phyloP scores from a whole-genome alignment of 1,284 basidiomycete genomes.

The Cryptococcus maquisensis region DNA sequence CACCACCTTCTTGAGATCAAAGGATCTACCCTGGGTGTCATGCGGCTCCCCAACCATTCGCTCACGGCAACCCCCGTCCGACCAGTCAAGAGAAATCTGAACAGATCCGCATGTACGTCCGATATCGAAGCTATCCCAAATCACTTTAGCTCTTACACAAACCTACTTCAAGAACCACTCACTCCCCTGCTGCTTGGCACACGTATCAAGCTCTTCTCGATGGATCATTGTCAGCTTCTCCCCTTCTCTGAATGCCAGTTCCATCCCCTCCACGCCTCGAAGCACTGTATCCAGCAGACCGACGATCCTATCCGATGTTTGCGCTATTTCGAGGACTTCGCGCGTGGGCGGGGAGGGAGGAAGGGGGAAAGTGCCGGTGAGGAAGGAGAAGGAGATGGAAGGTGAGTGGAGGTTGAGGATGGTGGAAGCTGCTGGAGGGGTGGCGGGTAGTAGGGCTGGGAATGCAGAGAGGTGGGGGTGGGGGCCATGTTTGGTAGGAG shows the following conservation, averaged over 20 bases:
- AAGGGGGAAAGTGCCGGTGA: constrained; percentile 33
- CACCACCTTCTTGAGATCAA: neutral
- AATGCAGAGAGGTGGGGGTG: constrained; percentile 14
- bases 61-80: constrained; percentile 31
- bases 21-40: constrained; percentile 35
- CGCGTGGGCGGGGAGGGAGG: neutral
- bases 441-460: constrained; percentile 28
- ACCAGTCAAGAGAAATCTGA: constrained; percentile 40
- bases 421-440: constrained; percentile 15
- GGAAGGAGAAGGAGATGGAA: constrained; percentile 12
- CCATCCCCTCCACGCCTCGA: constrained; percentile 32
- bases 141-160: neutral
- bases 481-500: constrained; percentile 21
- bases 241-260: constrained; percentile 30
- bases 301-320: constrained; percentile 25
- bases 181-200: constrained; percentile 41
- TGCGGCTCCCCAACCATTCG: constrained; percentile 43
- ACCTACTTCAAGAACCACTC: constrained; percentile 9
- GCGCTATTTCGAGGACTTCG: constrained; percentile 19
- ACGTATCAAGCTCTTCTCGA: constrained; percentile 42
- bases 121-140: constrained; percentile 19
- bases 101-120: constrained; percentile 43
- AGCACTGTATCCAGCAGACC: constrained; percentile 27
- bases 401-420: constrained; percentile 19
- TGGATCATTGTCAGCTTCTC: constrained; percentile 44